phyloP scores from a whole-genome alignment of 805 yeast species.

The Spathaspora passalidarum region DNA sequence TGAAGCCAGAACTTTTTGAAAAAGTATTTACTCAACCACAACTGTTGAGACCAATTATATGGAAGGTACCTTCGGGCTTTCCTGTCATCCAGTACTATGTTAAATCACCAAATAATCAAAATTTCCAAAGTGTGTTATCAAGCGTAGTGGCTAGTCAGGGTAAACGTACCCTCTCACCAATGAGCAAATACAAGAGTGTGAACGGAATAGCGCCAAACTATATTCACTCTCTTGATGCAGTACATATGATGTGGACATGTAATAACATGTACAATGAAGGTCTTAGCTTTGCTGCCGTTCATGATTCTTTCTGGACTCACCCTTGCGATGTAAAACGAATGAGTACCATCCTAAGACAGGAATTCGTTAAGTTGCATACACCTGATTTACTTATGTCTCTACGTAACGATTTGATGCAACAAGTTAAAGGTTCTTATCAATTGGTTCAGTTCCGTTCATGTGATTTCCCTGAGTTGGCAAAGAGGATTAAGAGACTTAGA shows the following conservation, averaged over 20 bases:
- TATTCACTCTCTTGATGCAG: conserved; percentile 41
- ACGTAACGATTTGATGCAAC: conserved; percentile 22
- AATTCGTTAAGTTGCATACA: conserved; percentile 33
- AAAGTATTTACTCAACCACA: conserved; percentile 16
- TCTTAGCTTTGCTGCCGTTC: conserved; percentile 37
- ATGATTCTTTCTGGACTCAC: conserved; percentile 45
- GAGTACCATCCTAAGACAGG: conserved; percentile 25
- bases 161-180: conserved; percentile 19
- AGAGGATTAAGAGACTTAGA: conserved; percentile 7
- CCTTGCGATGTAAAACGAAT: conserved; percentile 28
- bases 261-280: conserved; percentile 16
- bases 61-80: conserved; percentile 40
- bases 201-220: conserved; percentile 43
- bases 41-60: conserved; percentile 34
- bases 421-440: conserved; percentile 24
- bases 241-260: conserved; percentile 37
- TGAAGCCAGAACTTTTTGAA: not conserved
- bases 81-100: conserved; percentile 39
- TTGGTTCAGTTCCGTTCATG: conserved; percentile 28
- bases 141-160: conserved; percentile 10
- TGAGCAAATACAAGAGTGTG: conserved; percentile 27
- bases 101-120: conserved; percentile 21
- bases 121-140: conserved; percentile 4
- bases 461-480: conserved; percentile 11
- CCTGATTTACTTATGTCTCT: conserved; percentile 23